Evolutionary conservation across 768 basidiomycete species (phyloP), one percentile per base, ranked within the genome.

Genomic region (Multifurca ochricompacta): DNA sequence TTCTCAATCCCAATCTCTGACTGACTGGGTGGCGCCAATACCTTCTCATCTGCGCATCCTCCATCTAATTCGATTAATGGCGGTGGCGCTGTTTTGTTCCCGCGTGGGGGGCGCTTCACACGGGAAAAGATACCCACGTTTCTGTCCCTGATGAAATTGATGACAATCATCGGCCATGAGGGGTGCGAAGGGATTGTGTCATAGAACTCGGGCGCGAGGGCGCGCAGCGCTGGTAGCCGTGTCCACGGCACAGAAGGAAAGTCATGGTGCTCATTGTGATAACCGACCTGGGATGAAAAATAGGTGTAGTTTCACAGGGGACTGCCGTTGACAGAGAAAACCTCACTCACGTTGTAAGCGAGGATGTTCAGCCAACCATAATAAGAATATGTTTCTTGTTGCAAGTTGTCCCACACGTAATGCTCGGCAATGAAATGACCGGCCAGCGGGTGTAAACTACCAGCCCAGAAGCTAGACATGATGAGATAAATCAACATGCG

Each of bases 231-330:
- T 2, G 93, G 90, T 0, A 98, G 77, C 21, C 88, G 82, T 16
- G 94, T 97, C 96, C 96, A 99, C 1, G 96, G 79, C 1, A 99
- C 71, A 11, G 92, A 92, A 7, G 96, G 94, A 70, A 99, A 98
- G 71, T 99, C 96, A 70, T 99, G 96, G 70, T 99, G 96, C 65
- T 98, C 96, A 69, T 99, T 97, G 68, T 99, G 96, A 67, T 97
- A 98, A 35, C 96, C 96, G 61, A 97, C 91, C 90, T 92, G 60
- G 18, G 51, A n/a, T n/a, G 21, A 13, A 11, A 32, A 40, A 23
- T 27, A 52, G 42, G 11, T 62, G 42, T 54, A 51, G 57, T 36
- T 14, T 30, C 39, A 41, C 35, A 40, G 53, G 19, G 48, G 45
- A 27, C 14, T 31, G 27, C 16, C 11, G 21, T 49, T 19, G 31